These are phyloP conservation scores for Apiotrichum siamense DNA, from an alignment of 1,284 basidiomycete genomes.

Conservation along the genomic window DNA sequence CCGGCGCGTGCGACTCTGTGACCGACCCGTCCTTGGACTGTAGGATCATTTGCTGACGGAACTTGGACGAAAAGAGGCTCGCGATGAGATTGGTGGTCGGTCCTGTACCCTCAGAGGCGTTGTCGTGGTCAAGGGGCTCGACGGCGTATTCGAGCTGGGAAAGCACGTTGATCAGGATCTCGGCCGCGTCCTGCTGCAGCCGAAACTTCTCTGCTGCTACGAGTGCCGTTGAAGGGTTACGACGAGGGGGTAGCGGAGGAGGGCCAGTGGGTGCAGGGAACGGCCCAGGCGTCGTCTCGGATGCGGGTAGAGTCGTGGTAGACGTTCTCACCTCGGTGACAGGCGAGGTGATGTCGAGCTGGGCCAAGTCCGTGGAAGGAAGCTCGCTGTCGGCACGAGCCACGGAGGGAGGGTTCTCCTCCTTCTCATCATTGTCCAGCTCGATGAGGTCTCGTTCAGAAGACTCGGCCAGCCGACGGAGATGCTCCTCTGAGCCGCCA, in stretches of 20 bases:
- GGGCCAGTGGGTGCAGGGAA: background rate
- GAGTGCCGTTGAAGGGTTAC: slow-evolving; percentile 11
- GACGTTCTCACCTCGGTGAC: background rate
- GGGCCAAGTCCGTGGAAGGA: slow-evolving; percentile 2
- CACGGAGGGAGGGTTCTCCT: background rate
- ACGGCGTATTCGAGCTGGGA: slow-evolving; percentile 95
- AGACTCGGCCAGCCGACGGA: slow-evolving; percentile 3
- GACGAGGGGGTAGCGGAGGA: slow-evolving; percentile 8
- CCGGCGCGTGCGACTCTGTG: slow-evolving; percentile 51
- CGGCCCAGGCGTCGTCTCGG: background rate
- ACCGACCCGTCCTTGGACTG: slow-evolving; percentile 49
- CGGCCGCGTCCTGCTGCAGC: slow-evolving; percentile 95
- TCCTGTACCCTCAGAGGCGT: no score
- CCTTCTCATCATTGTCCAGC: background rate
- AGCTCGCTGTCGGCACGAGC: slow-evolving; percentile 11
- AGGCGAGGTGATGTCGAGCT: slow-evolving; percentile 13
- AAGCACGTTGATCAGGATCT: slow-evolving; percentile 98
- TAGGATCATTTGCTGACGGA: slow-evolving; percentile 65
- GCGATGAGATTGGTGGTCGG: slow-evolving; percentile 59
- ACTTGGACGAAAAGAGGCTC: slow-evolving; percentile 83
- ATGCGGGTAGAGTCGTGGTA: background rate
- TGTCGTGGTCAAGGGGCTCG: slow-evolving; percentile 52
- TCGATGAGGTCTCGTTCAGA: slow-evolving; percentile 7
- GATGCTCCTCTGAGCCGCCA: slow-evolving; percentile 21
- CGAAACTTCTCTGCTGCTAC: slow-evolving; percentile 49